Evolutionary conservation across 345 rosid species (phyloP), one percentile per base, ranked within the genome.

Genomic region (Populus deltoides): DNA sequence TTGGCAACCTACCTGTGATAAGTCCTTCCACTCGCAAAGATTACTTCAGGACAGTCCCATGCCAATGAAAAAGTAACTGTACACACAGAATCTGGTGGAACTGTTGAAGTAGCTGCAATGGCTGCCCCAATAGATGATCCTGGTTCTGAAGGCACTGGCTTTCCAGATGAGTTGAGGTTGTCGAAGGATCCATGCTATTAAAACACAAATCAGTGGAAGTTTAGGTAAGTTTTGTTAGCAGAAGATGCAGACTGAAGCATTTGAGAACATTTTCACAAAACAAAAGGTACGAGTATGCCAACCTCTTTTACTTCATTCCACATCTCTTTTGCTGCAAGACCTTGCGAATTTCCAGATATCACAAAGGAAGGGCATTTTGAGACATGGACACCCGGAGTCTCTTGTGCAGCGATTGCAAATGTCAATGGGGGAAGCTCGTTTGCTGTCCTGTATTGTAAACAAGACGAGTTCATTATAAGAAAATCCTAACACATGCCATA

Each of bases 71-170:
- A 95, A 61, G 90, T 92, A 70, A 91, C 87, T 36, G 80, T 76
- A 36, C 93, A 83, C 33, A 77, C 78, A 68, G 89, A 84, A 80
- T 82, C 90, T 8, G 92, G 80, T 53, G 89, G 90, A 76, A 93
- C 78, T 35, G 76, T 92, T 74, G 82, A 87, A 27, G 99, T 86
- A 43, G 97, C 98, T 53, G 97, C 94, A 81, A 95, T 86, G 57
- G 98, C 97, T 75, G 97, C 99, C 78, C 99, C 98, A 7, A 93
- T 93, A 10, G 97, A 93, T 61, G 97, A 91, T 68, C 96, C 98
- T 1, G 78, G 86, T 66, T 89, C 92, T 38, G 98, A 92, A 68
- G 92, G 90, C 75, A 67, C 72, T 22, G 75, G 80, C 12, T 67
- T 75, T 62, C 86, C 88, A 63, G 83, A 49, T 65, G 88, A 65